Base-by-base conservation (phyloP, 805 yeast genomes). In the Hanseniaspora pseudoguilliermondii region DNA sequence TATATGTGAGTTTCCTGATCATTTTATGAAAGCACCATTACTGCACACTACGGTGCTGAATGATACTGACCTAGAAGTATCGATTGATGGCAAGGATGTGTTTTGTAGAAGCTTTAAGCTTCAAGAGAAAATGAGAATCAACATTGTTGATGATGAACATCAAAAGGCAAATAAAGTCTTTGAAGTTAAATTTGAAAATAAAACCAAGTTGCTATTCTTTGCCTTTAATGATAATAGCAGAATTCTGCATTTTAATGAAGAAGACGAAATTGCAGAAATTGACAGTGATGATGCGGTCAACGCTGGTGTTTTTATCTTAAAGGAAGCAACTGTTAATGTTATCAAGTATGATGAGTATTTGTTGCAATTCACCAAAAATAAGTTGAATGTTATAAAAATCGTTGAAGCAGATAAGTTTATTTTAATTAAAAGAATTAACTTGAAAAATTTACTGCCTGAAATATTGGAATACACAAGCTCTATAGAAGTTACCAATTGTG, bases 221-320 rank as follows among this genome's bases (percentile, higher is more conserved):
- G 39, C 50, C 7, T 53, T 46, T 32, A 20, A 38, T 23, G 35
- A 44, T 9, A 53, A 38, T 13, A 53, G 47, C 3, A 53, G 56
- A 46, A 21, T 53, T 5, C 27, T 53, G 34, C 56, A 53, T 46
- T 53, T 53, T 23, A 41, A 48, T 13, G 41, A 35, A 18, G 47
- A 53, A 8, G 56, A 53, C 27, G 56, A 53, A 39, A 53, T 53
- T 20, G 40, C 48, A 5, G 56, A 53, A 32, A 53, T 53, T 34
- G 56, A 53, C 32, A 20, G 25, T 13, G 34, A 41, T 10, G 56
- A 53, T 39, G 42, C 42, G 3, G 35, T 27, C n/a, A 53, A 53
- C 23, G 13, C 56, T 1, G 56, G 56, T 38, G 56, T 53, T 3
- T 53, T 53, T 9, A 46, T 53, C 23, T 38, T 53, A 10, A 53